Evolutionary conservation across 805 yeast species (phyloP), one percentile per base, ranked within the genome.

Genomic region (Phaffomyces opuntiae): DNA sequence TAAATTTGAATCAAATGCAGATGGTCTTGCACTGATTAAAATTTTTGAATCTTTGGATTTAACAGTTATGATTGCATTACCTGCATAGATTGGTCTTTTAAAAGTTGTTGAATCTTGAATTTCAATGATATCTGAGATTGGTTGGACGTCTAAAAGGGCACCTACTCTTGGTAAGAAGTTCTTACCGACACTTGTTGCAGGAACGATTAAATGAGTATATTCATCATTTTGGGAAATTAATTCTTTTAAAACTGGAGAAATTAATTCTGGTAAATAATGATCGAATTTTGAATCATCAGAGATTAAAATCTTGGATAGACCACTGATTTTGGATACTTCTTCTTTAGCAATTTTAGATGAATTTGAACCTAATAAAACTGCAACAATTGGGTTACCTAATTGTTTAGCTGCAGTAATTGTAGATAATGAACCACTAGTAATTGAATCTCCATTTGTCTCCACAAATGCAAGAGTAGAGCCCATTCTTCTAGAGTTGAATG

Each of bases 81-180:
- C 99, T 19, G 99, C 98, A 62, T 87, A 93, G 35, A 91, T 88
- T 39, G 98, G 97, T 64, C 98, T 83, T 35, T 83, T 81, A 65
- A 91, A 93, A 8, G 93, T 84, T 50, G 75, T 77, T 16, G 77
- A 72, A 43, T 78, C 69, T 52, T 75, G 77, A 36, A 91, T 82
- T 57, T 77, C 76, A 54, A 76, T 77, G 47, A 93, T 75, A 61
- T 91, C 98, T 26, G 91, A 80, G 42, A 93, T 68, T 27, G 96
- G 97, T 68, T 91, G 97, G 21, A 78, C 75, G 59, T 91, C 95
- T 42, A 91, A 68, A 46, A 84, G 59, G 1, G 96, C 96, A 32
- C 87, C 95, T 21, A 85, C 73, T 53, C 98, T 75, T 36, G 99
- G 98, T 40, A 93, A 68, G 31, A 90, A 68, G 49, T 83, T 83